Conservation (phyloP, 371 early-diverging fungal genomes). For the Mortierella sp. region DNA sequence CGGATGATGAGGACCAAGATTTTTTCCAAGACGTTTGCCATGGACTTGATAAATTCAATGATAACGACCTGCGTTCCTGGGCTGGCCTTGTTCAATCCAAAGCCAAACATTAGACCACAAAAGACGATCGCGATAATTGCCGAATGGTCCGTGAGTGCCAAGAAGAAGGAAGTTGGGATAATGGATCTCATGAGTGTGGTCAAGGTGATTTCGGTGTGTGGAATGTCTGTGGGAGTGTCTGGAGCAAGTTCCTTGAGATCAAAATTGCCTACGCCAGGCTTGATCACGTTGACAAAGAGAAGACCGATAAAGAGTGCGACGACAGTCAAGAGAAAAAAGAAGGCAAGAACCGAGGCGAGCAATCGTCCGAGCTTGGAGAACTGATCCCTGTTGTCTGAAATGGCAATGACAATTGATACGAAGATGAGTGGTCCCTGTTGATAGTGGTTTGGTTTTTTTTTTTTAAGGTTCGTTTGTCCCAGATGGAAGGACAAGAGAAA, state of each 20-base stretch:
- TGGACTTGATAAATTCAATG: slow-evolving; percentile 63
- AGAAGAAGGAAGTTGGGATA: slow-evolving; percentile 67
- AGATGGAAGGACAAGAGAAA: no score
- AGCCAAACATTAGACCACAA: slow-evolving; percentile 74
- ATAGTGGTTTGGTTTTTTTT: no score
- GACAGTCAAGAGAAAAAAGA: slow-evolving; percentile 73
- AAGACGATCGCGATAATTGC: slow-evolving; percentile 72
- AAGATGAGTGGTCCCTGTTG: slow-evolving; percentile 71
- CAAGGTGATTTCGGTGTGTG: no score
- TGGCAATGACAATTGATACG: slow-evolving; percentile 73
- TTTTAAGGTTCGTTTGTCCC: no score
- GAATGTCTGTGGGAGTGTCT: no score
- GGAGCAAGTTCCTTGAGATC: no score
- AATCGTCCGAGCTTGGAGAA: slow-evolving; percentile 62
- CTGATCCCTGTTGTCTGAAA: slow-evolving; percentile 78
- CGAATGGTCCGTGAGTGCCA: slow-evolving; percentile 60
- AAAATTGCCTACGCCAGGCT: slow-evolving; percentile 64
- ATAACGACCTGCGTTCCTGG: slow-evolving; percentile 61
- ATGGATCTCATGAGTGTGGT: slow-evolving; percentile 47
- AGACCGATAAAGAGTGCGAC: slow-evolving; percentile 76
- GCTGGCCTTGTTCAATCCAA: slow-evolving; percentile 64
- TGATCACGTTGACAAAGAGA: slow-evolving; percentile 67
- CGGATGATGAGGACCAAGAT: slow-evolving; percentile 72
- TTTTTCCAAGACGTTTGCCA: slow-evolving; percentile 74
- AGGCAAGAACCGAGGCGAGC: slow-evolving; percentile 65